Conservation (phyloP, 176 grass and related monocot species). For the Oryza punctata region DNA sequence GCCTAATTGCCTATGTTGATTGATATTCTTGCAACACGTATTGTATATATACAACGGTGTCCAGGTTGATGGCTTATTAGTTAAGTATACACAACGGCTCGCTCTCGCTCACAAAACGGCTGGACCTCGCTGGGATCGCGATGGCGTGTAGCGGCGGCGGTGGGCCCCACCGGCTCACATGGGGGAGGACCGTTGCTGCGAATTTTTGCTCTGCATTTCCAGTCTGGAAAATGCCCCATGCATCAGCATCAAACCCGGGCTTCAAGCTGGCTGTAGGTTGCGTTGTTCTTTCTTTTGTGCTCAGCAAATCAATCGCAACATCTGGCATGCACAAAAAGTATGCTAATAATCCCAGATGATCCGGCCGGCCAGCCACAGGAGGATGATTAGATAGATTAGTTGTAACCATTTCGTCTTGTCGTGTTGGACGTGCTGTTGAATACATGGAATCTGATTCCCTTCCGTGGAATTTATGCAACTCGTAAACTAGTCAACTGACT, state of each 20-base stretch:
- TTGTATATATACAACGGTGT: slow-evolving; percentile 16
- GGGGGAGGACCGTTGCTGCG: slow-evolving; percentile 39
- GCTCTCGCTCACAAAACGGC: not conserved
- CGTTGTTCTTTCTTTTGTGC: not conserved
- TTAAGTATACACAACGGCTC: slow-evolving; percentile 38
- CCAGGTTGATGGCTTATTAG: not conserved
- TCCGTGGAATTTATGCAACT: too few relatives aligned
- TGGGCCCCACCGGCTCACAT: slow-evolving; percentile 42
- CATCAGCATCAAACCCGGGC: too few relatives aligned
- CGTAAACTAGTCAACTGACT: too few relatives aligned
- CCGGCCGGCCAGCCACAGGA: not conserved
- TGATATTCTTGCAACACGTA: not conserved
- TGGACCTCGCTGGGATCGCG: slow-evolving; percentile 58
- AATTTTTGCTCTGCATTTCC: not conserved
- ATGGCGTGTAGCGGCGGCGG: slow-evolving; percentile 40
- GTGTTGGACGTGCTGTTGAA: too few relatives aligned
- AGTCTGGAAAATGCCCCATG: slow-evolving; percentile 46
- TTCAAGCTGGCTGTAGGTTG: not conserved
- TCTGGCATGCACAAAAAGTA: slow-evolving; percentile 12
- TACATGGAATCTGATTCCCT: too few relatives aligned
- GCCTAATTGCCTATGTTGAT: not conserved
- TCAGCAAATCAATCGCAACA: not conserved
- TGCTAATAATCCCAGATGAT: not conserved
- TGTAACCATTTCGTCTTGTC: too few relatives aligned
- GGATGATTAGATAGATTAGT: too few relatives aligned